Conservation (phyloP, 805 yeast genomes). For the Saturnispora quitensis region DNA sequence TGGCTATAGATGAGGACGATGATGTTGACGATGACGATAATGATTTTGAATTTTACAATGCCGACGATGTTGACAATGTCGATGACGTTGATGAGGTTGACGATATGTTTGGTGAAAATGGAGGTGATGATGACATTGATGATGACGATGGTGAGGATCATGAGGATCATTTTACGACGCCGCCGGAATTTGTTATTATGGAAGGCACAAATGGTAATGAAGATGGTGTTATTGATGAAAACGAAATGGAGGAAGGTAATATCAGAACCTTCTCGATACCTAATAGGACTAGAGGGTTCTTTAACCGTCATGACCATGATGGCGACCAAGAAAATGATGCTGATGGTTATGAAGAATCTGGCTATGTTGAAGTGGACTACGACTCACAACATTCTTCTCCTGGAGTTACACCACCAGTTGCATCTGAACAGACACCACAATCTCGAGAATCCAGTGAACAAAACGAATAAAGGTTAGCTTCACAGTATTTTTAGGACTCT, state of each 20-base stretch:
- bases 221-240: background rate
- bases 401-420: background rate
- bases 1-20: constrained; percentile 11
- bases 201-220: background rate
- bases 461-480: background rate
- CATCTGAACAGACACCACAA: background rate
- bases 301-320: background rate
- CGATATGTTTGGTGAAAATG: constrained; percentile 12
- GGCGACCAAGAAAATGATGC: background rate
- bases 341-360: background rate
- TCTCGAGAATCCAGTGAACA: background rate
- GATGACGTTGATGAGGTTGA: constrained; percentile 12
- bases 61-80: constrained; percentile 6
- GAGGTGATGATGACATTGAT: background rate
- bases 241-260: background rate
- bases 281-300: background rate
- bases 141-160: constrained; percentile 2
- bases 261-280: background rate
- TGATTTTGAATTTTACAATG: constrained; percentile 13
- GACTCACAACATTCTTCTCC: background rate
- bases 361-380: background rate
- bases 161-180: constrained; percentile 6
- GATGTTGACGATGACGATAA: constrained; percentile 10
- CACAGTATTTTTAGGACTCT: background rate
- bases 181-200: constrained; percentile 1